Evolutionary conservation across 73 alveolate genomes (phyloP), one percentile per base, ranked within the genome.

Genomic region (Urostyla sp.): DNA sequence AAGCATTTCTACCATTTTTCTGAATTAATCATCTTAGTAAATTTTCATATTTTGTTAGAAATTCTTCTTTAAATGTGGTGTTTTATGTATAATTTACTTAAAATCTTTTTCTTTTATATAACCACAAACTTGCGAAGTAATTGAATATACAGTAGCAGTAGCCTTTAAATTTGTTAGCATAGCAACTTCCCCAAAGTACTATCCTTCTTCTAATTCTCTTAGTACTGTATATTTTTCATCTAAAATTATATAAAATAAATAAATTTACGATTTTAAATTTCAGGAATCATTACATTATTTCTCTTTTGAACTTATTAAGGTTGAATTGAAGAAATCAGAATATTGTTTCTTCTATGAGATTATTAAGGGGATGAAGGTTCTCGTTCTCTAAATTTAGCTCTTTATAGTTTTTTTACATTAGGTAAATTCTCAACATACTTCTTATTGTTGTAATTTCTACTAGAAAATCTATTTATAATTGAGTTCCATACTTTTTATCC

Each of bases 171-270:
- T 63, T 10, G 79, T 63, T 2, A 63, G 60, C 31, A 63, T 15
- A 5, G 79, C 37, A 13, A 63, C 44, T 27, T 63, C 79, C 5
- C 79, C 79, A 38, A 63, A 63, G 36, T 37, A 63, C 21, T 63
- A 43, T 21, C 60, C 60, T 27, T 63, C 46, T 20, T 40, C 79
- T 2, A 63, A 23, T 63, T 63, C 79, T 63, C 79, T 63, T 40
- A 63, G 44, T 3, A 18, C 7, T 16, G 38, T 37, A 63, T 40
- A 34, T 18, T 63, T 31, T 15, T 63, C 79, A 5, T 38, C 79
- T 50, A 50, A 8, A 50, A 50, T 7, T 50, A 15, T 50, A 7
- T 18, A 18, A 50, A 50, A 7, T 8, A 50, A 8, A 7, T 50
- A 18, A 50, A 18, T 11, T 58, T 58, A 27, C 49, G n/a, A 4